Base-by-base conservation (phyloP, 1,284 basidiomycete species). In the Trametes pubescens region DNA sequence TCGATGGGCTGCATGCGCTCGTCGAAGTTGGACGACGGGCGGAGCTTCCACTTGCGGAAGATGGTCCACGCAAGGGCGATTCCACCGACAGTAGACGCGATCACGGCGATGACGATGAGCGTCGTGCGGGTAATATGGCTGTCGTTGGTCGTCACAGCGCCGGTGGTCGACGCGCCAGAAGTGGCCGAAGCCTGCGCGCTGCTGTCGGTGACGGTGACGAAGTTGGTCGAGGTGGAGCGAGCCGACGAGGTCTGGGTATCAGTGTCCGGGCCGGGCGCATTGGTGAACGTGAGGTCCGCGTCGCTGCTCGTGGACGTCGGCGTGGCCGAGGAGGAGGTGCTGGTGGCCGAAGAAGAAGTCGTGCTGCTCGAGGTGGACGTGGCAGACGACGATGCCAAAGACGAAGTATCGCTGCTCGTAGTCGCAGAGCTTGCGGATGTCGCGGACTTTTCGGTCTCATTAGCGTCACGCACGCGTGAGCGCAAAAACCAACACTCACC, bases 11-110 rank as follows among this genome's bases (percentile, higher is more conserved):
- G 86, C 79, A 95, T 88, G 72, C 93, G 91, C 67, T 88, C 84
- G 71, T 93, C 91, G 74, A 95, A 95, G 73, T 87, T 84, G 75
- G 86, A 84, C 48, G 91, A 93, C 57, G 91, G 88, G 65, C 86
- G 86, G 72, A 95, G 87, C 81, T 95, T 95, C 91, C 91, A 94
- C 79, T 95, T 95, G 80, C 94, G 90, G 83, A 95, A 93, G 72
- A 93, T 80, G 40, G 93, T 95, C 92, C 92, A 96, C 67, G 90
- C 82, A 68, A 94, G 86, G 57, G 84, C 83, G 38, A 88, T 77
- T 44, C 84, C 87, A 67, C 88, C 94, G 49, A 94, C 74, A 49
- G 84, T 86, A 6, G 87, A 82, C 10, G 87, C 92, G 54, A 93
- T 81, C 47, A 88, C 86, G 69, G 93, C 89, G 70, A 96, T 81